Evolutionary conservation across 805 yeast species (phyloP), one percentile per base, ranked within the genome.

Genomic region (Starmerella ratchasimensis): DNA sequence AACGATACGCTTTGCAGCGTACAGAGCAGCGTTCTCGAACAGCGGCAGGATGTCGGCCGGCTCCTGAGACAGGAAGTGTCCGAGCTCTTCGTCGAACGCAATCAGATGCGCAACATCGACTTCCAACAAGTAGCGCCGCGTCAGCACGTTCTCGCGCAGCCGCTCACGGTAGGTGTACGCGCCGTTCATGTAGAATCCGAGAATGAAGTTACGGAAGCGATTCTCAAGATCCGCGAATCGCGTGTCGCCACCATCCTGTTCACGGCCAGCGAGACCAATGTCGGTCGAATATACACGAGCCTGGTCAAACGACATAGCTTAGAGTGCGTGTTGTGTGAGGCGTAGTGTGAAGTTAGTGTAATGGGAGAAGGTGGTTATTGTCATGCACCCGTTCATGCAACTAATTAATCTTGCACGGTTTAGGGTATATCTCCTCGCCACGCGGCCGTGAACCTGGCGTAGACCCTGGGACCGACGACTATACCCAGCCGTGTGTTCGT

Each of bases 41-140:
- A 83, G 57, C 3, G 94, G 93, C 24, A 86, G 73, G 68, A 81
- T 74, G 35, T 81, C 94, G 2, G 78, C 66, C 3, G 99, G 97
- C 52, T 80, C 86, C 51, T 84, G 94, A 41, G 75, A 60, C 45
- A 90, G 65, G 47, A 74, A 73, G 57, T 84, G 88, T 55, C 83
- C 86, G 37, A 90, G 65, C 49, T 81, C 93, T 53, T 83, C 97
- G 53, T 83, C 81, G 62, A 74, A 90, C 7, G 83, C 76, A 39
- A 88, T 79, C 41, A 90, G 62, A 54, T 90, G 94, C 38, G 79
- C 93, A 33, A 81, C 68, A 47, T 80, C 74, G 9, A 90, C 93
- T 3, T 72, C 70, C 36, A 90, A 59, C 28, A 68, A 70, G 59
- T 74, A 86, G 51, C 76, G 73, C 39, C 76, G 76, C 45, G 82